Evolutionary conservation across 2,329 filamentous ascomycete genomes (phyloP).

Genomic region (Diaporthe batatas): DNA sequence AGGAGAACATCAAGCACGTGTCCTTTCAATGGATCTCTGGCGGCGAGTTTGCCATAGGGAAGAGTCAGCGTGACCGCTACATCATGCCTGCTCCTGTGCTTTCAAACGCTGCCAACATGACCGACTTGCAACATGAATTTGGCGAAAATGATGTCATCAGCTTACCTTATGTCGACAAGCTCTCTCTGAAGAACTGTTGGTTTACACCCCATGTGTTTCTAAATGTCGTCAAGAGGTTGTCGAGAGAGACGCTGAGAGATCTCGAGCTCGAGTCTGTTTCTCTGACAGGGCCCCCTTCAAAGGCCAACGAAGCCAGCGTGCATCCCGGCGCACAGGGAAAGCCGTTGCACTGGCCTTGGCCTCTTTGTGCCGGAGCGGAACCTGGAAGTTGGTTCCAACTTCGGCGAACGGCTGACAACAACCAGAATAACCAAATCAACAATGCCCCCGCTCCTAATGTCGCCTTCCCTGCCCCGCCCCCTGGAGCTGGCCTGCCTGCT

Average conservation of each 20-base stretch:
- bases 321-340: conserved; percentile 31
- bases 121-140: conserved; percentile 42
- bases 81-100: conserved; percentile 73
- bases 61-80: conserved; percentile 71
- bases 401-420: conserved; percentile 5
- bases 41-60: conserved; percentile 74
- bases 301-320: conserved; percentile 28
- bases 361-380: conserved; percentile 41
- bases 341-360: conserved; percentile 44
- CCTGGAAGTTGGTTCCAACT: conserved; percentile 41
- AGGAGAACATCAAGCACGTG: conserved; percentile 67
- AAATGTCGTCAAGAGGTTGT: conserved; percentile 63
- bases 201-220: conserved; percentile 69
- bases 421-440: conserved; percentile 11
- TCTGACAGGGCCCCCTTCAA: conserved; percentile 62
- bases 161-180: conserved; percentile 68
- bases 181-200: conserved; percentile 79
- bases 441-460: not conserved
- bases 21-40: conserved; percentile 77
- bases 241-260: conserved; percentile 60
- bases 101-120: conserved; percentile 51
- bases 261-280: conserved; percentile 76
- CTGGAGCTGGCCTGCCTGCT: no score
- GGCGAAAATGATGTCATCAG: conserved; percentile 57
- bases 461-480: not conserved